phyloP scores from a whole-genome alignment of 1,139 yeast species.

The Nakaseomyces glabratus region DNA sequence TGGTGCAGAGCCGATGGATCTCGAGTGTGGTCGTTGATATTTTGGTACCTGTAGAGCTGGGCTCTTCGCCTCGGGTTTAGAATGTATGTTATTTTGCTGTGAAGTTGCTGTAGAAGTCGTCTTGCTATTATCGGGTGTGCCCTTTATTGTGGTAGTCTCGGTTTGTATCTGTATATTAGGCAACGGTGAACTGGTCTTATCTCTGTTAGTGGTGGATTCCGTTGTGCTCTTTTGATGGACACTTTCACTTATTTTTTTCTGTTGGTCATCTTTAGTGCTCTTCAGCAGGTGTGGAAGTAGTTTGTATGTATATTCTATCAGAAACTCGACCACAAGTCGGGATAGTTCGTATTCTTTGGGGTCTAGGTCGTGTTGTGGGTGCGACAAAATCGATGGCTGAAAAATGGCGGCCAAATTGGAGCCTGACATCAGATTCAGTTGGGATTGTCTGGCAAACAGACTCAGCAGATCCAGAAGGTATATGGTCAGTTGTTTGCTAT shows the following conservation, averaged over 20 bases:
- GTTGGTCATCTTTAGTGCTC: conserved; percentile 24
- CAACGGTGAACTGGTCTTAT: neutral
- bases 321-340: conserved; percentile 77
- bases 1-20: conserved; percentile 47
- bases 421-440: conserved; percentile 81
- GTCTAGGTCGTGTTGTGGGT: conserved; percentile 83
- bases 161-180: neutral
- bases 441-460: conserved; percentile 72
- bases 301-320: conserved; percentile 78
- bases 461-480: conserved; percentile 81
- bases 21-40: conserved; percentile 44
- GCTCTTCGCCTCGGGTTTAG: conserved; percentile 10
- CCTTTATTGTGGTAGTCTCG: neutral
- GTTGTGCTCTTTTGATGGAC: neutral
- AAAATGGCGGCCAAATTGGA: conserved; percentile 90
- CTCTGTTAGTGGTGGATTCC: conserved; percentile 2
- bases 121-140: neutral
- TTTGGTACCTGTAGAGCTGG: conserved; percentile 13
- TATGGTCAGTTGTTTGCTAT: conserved; percentile 69
- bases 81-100: neutral
- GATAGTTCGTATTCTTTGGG: conserved; percentile 88
- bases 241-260: conserved; percentile 7
- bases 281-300: conserved; percentile 51
- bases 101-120: conserved; percentile 1
- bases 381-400: conserved; percentile 89